phyloP scores from a whole-genome alignment of 1,284 basidiomycete species.

The Cryptococcus sp. region DNA sequence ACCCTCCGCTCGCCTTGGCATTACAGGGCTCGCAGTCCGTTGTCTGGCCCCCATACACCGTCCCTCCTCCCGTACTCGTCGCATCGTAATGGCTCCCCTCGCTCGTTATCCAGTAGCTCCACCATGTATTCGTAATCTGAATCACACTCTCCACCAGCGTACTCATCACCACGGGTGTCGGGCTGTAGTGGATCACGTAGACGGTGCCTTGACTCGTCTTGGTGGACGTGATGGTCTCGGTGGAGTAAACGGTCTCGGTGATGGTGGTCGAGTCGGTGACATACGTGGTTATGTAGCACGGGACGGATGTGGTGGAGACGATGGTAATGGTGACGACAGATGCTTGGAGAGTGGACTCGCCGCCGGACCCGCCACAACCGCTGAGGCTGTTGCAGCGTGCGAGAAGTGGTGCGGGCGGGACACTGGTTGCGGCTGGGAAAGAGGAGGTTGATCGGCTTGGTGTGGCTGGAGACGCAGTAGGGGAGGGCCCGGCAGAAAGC shows the following conservation, averaged over 20 bases:
- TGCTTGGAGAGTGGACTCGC: conserved; percentile 23
- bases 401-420: not conserved
- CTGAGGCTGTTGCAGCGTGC: not conserved
- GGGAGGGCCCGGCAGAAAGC: too few species aligned
- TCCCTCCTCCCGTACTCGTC: conserved; percentile 13
- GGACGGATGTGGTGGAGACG: conserved; percentile 31
- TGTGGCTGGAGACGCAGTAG: too few species aligned
- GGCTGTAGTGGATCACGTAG: conserved; percentile 28
- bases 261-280: conserved; percentile 28
- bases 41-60: not conserved
- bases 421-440: not conserved
- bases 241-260: conserved; percentile 33
- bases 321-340: conserved; percentile 34
- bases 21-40: not conserved
- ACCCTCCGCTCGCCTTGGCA: not conserved
- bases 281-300: conserved; percentile 36
- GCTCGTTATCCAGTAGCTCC: conserved; percentile 22
- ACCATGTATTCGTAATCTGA: conserved; percentile 26
- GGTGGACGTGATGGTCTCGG: conserved; percentile 34
- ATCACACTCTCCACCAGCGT: conserved; percentile 20
- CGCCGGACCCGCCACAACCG: conserved; percentile 19
- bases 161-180: conserved; percentile 28
- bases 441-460: not conserved
- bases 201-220: conserved; percentile 33
- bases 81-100: conserved; percentile 13